phyloP scores from a whole-genome alignment of 2,329 filamentous ascomycete species.

The Cercospora citrullina region DNA sequence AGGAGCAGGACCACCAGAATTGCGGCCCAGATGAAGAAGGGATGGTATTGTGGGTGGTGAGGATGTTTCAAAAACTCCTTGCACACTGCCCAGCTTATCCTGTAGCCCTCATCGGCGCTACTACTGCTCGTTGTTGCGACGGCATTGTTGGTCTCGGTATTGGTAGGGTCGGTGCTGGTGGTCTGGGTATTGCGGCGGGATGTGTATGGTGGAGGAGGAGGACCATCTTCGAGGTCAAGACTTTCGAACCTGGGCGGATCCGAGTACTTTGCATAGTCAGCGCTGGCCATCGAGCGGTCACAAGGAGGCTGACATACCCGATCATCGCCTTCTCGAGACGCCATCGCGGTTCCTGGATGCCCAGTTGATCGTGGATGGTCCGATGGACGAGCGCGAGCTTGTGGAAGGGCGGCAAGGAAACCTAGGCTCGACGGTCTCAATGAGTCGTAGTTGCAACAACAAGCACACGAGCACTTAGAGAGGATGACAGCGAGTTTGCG shows the following conservation, averaged over 20 bases:
- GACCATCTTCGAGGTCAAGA: background rate
- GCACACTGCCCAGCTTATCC: background rate
- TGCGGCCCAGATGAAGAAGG: background rate
- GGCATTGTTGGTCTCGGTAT: background rate
- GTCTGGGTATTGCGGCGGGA: background rate
- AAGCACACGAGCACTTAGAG: background rate
- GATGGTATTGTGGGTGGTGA: background rate
- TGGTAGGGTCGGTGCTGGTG: background rate
- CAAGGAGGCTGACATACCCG: background rate
- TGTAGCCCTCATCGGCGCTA: background rate
- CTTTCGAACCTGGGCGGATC: background rate
- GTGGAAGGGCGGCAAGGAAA: background rate
- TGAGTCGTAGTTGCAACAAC: background rate
- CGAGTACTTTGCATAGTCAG: background rate
- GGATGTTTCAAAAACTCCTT: background rate
- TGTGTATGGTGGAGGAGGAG: background rate
- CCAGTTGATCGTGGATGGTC: background rate
- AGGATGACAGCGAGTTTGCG: background rate
- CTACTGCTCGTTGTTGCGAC: background rate
- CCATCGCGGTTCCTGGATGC: background rate
- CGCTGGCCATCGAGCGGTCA: background rate
- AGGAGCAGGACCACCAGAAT: background rate
- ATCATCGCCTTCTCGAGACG: background rate
- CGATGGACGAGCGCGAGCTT: background rate
- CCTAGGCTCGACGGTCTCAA: background rate